Evolutionary conservation across 2,329 filamentous ascomycete species (phyloP).

Genomic region (Penicillium sp.): DNA sequence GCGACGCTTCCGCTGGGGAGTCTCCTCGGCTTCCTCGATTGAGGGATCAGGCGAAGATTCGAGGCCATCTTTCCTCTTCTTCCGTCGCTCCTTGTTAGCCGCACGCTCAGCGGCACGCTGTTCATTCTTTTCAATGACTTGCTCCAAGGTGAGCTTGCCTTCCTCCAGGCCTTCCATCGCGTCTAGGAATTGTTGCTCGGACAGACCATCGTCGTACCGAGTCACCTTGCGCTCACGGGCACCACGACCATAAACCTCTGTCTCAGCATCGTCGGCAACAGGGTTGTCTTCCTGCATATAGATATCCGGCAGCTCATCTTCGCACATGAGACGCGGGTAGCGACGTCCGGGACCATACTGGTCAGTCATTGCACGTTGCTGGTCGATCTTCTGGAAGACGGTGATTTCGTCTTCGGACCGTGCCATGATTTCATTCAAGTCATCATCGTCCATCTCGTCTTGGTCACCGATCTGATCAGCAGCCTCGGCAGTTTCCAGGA

Average conservation of each 20-base stretch:
- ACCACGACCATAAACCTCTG: conserved; percentile 75
- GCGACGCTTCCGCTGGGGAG: conserved; percentile 70
- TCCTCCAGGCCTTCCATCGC: conserved; percentile 97
- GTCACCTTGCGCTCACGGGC: conserved; percentile 92
- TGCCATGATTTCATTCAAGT: conserved; percentile 89
- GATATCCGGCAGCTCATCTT: conserved; percentile 86
- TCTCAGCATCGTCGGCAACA: conserved; percentile 67
- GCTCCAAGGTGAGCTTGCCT: conserved; percentile 62
- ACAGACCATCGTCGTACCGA: conserved; percentile 93
- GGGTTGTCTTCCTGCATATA: conserved; percentile 84
- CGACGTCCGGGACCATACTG: conserved; percentile 66
- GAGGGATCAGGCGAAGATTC: conserved; percentile 75
- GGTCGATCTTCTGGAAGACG: conserved; percentile 77
- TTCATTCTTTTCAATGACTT: conserved; percentile 83
- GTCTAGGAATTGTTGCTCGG: conserved; percentile 98
- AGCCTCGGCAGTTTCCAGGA: conserved; percentile 73
- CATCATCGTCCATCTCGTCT: conserved; percentile 98
- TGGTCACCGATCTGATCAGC: conserved; percentile 70
- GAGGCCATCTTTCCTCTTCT: conserved; percentile 23
- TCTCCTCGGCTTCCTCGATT: conserved; percentile 76
- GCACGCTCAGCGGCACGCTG: conserved; percentile 63
- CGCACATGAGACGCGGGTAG: conserved; percentile 73
- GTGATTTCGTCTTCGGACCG: conserved; percentile 73
- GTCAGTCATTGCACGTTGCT: conserved; percentile 60
- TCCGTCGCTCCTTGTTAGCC: conserved; percentile 47